Base-by-base conservation (phyloP, 805 yeast genomes). In the Metschnikowia amazonensis region DNA sequence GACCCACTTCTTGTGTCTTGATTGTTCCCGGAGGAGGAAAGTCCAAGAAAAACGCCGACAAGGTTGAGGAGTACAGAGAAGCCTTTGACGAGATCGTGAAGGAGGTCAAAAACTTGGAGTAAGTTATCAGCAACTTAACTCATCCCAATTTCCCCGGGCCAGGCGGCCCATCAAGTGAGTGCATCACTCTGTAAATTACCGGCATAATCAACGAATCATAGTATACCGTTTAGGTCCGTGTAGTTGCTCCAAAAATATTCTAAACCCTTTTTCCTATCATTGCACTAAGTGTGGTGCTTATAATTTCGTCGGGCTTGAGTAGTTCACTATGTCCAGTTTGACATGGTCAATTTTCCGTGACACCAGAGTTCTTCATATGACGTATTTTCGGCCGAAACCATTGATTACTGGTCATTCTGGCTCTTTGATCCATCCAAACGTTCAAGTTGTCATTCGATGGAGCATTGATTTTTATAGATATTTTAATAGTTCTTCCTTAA, bases 1-100 rank as follows among this genome's bases (percentile, higher is more conserved):
- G 99, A 77, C 98, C 99, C 58, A 94, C 99, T 31, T 89, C 97
- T 31, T 90, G 96, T 67, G 96, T 94, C 25, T 88, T 94, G 89
- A 80, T 94, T 58, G 94, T 90, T 45, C 99, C 99, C 59, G 96
- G 96, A 47, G 95, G 96, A 46, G 89, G 90, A 49, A 80, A 81
- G 68, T 79, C 86, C 62, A 85, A 82, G 74, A 85, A 84, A 68
- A 84, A 81, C 58, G 80, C 89, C 53, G 75, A 70, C 56, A 72
- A 72, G 60, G 88, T 80, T 52, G 79, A 81, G 54, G 97, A 92
- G 63, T 94, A 94, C 78, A 86, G 88, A 69, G 97, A 90, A 69
- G 67, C 82, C 49, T 94, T 79, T 63, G 97, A 94, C 66, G 99
- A 92, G 69, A 81, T 92, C 51, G 95, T 89, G 57, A 90, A 86